These are phyloP conservation scores for Alternaria postmessia DNA, from an alignment of 2,329 filamentous ascomycete genomes.

Conservation along the genomic window DNA sequence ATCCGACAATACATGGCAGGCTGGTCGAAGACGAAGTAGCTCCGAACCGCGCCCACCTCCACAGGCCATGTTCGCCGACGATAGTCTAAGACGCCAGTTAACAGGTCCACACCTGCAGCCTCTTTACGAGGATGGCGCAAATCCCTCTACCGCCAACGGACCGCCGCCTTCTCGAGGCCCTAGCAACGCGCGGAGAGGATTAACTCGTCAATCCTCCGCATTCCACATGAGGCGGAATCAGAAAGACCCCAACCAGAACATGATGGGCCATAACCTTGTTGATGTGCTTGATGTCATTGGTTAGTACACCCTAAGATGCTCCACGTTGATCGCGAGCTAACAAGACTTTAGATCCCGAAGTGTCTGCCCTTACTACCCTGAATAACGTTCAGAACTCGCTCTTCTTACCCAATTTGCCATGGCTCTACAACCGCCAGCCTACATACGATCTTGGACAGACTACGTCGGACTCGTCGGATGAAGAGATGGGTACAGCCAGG, in stretches of 20 bases:
- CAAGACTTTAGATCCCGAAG: slow-evolving; percentile 72
- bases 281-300: slow-evolving; percentile 74
- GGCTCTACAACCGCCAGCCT: slow-evolving; percentile 76
- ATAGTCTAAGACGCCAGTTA: slow-evolving; percentile 36
- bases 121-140: slow-evolving; percentile 39
- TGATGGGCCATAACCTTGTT: slow-evolving; percentile 64
- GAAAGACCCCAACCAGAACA: slow-evolving; percentile 55
- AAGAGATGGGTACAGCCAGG: slow-evolving; percentile 29
- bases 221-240: slow-evolving; percentile 38
- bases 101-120: slow-evolving; percentile 42
- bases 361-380: slow-evolving; percentile 81
- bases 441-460: slow-evolving; percentile 75
- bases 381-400: slow-evolving; percentile 94
- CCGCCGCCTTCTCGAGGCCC: slow-evolving; percentile 23
- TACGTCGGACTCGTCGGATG: slow-evolving; percentile 43
- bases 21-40: slow-evolving; percentile 42
- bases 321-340: slow-evolving; percentile 40
- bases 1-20: slow-evolving; percentile 24
- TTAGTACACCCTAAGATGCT: slow-evolving; percentile 49
- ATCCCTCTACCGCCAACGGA: slow-evolving; percentile 17
- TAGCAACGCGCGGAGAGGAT: slow-evolving; percentile 26
- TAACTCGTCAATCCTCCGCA: slow-evolving; percentile 34
- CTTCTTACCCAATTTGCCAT: slow-evolving; percentile 80
- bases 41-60: slow-evolving; percentile 44
- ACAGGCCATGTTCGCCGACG: slow-evolving; percentile 30